Evolutionary conservation across 2,329 filamentous ascomycete genomes (phyloP).

Genomic region (Aspergillus terreus): DNA sequence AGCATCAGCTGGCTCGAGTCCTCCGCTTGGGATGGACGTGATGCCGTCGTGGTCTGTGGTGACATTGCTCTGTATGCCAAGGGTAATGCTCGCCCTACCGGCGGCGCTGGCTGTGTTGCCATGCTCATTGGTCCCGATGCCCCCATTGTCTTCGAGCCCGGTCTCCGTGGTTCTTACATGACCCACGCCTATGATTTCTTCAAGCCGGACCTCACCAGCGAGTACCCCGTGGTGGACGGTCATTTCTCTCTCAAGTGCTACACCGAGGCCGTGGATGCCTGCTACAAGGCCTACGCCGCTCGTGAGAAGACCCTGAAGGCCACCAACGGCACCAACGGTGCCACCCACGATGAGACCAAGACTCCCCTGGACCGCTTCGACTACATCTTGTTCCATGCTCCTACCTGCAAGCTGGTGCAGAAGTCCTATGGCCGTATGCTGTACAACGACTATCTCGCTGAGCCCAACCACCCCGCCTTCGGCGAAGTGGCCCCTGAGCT

Average conservation of each 20-base stretch:
- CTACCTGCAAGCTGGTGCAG: constrained; percentile 81
- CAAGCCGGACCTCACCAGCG: constrained; percentile 83
- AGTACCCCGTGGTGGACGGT: constrained; percentile 81
- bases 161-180: constrained; percentile 76
- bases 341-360: constrained; percentile 46
- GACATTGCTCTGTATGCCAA: constrained; percentile 85
- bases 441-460: constrained; percentile 78
- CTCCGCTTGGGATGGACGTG: constrained; percentile 78
- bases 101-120: constrained; percentile 74
- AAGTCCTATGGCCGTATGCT: constrained; percentile 81
- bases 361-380: constrained; percentile 75
- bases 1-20: constrained; percentile 81
- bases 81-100: constrained; percentile 75
- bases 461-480: constrained; percentile 65
- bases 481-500: constrained; percentile 72
- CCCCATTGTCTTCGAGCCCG: constrained; percentile 71
- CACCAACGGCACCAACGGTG: constrained; percentile 49
- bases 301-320: constrained; percentile 61
- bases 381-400: constrained; percentile 77
- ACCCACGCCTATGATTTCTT: constrained; percentile 85
- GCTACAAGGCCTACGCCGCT: constrained; percentile 76
- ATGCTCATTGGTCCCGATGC: constrained; percentile 76
- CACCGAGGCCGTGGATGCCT: constrained; percentile 72
- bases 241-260: constrained; percentile 82
- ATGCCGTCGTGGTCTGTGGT: constrained; percentile 74